A percentile compares a stretch with the other conserved stretches of the same genome.
These are phyloP conservation scores for Xerocomus cyaneibrunnescens DNA, from an alignment of 1,284 basidiomycete species.

Conservation along the genomic window DNA sequence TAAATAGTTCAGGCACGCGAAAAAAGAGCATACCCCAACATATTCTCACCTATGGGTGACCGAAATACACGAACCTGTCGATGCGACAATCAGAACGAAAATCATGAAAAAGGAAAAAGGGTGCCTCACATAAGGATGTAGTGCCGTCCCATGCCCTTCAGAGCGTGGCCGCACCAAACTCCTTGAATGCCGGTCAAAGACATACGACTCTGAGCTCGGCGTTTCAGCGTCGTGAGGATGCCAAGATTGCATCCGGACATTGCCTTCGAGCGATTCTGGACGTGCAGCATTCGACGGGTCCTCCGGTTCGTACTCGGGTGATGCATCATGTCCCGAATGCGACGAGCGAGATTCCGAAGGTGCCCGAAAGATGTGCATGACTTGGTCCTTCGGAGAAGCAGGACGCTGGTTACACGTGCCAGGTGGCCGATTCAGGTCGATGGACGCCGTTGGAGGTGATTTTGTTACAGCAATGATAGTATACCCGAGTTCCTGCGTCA, in stretches of 20 bases:
- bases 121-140: conserved; percentile 35
- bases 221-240: conserved; percentile 14
- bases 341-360: conserved; percentile 21
- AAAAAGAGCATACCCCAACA: not conserved
- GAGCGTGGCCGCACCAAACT: conserved; percentile 33
- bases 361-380: conserved; percentile 9
- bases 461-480: conserved; percentile 34
- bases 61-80: conserved; percentile 30
- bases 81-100: conserved; percentile 15
- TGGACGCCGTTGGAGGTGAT: conserved; percentile 13
- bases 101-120: not conserved
- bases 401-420: conserved; percentile 5
- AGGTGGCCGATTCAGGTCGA: conserved; percentile 12
- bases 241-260: conserved; percentile 27
- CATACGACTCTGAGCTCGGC: conserved; percentile 24
- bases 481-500: conserved; percentile 61
- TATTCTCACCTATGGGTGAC: conserved; percentile 31
- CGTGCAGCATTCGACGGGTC: conserved; percentile 17
- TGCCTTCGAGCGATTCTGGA: conserved; percentile 27
- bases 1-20: conserved; percentile 7
- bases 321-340: conserved; percentile 29
- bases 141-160: conserved; percentile 24
- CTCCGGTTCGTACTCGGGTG: conserved; percentile 33
- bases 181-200: conserved; percentile 32
- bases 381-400: conserved; percentile 27